These are phyloP conservation scores for Drechmeria coniospora DNA, from an alignment of 2,329 filamentous ascomycete genomes.

Conservation along the genomic window DNA sequence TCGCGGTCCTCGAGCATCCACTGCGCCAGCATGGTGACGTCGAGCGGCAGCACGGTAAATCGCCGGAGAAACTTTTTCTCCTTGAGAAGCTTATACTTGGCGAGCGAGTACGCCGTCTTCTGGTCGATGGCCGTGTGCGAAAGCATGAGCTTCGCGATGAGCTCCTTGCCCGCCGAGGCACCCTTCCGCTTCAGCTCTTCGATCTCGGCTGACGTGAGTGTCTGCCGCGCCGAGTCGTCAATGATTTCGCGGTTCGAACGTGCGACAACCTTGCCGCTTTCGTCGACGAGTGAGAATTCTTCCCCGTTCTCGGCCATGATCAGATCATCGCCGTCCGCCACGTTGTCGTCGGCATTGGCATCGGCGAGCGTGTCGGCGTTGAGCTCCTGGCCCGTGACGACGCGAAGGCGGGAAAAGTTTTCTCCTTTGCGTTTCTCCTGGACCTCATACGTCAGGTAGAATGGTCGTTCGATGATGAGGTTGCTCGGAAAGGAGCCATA, in stretches of 20 bases:
- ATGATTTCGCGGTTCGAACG: constrained; percentile 44
- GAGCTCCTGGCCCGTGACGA: constrained; percentile 68
- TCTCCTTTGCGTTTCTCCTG: constrained; percentile 53
- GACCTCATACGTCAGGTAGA: constrained; percentile 81
- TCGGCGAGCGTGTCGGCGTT: constrained; percentile 60
- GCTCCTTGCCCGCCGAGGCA: constrained; percentile 65
- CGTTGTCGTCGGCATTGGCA: constrained; percentile 19
- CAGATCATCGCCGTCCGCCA: constrained; percentile 26
- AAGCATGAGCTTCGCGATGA: constrained; percentile 83
- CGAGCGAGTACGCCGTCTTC: constrained; percentile 85
- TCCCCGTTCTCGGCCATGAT: constrained; percentile 20
- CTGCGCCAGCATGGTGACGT: constrained; percentile 59
- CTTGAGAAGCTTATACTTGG: constrained; percentile 92
- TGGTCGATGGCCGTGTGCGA: constrained; percentile 83
- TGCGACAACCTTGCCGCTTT: constrained; percentile 29
- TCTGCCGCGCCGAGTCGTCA: constrained; percentile 54
- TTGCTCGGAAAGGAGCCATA: constrained; percentile 85
- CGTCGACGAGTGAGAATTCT: constrained; percentile 27
- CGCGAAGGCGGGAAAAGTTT: constrained; percentile 52
- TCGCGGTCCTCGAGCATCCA: constrained; percentile 74
- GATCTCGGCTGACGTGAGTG: constrained; percentile 59
- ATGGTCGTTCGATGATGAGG: constrained; percentile 78
- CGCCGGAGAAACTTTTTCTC: constrained; percentile 83
- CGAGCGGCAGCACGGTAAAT: constrained; percentile 73
- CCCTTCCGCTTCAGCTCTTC: constrained; percentile 61